Base-by-base conservation (phyloP, 371 early-diverging fungal genomes). In the Rhizopus stolonifer region DNA sequence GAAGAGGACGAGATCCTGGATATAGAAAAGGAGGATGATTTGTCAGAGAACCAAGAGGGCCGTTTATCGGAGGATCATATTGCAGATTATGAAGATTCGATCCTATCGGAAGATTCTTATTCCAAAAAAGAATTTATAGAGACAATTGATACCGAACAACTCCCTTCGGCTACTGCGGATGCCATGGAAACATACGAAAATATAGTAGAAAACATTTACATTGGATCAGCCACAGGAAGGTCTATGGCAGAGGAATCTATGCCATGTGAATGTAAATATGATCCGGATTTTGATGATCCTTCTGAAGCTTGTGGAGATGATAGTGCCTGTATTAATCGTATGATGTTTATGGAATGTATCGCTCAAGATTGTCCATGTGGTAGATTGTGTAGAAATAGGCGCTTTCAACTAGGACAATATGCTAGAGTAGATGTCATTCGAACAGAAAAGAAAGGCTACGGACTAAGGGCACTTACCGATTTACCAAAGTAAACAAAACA, bases 371-470 rank as follows among this genome's bases (percentile, higher is more conserved):
- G 98, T 69, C 93, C 95, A 2, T 83, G 84, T 49, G 94, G 94
- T 15, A 70, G 83, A 48, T 82, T 85, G 61, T 97, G 98, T 63
- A 77, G 83, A 54, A 97, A 97, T 64, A 80, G 89, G 48, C 86
- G 96, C 54, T 94, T 96, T 49, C 89, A 90, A 64, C 80, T 78
- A 33, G 79, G 79, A 42, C 77, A 91, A 45, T 93, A 92, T 60
- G 88, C 94, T 0, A 68, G 77, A 1, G 85, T 96, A 15, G 87
- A 92, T 58, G 84, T 96, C 9, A 82, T 96, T 59, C 67, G 84
- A 49, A 90, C 96, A 0, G 90, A 83, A 11, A 83, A 83, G 56
- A 96, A 96, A 60, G 98, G 98, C 0, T 92, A 77, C 57, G 98
- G 98, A 4, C 63, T 98, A 42, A 80, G 86, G 52, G 87, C 95